Evolutionary conservation across 225 moss, liverwort and hornwort species (phyloP).

Genomic region (Neckera pumila): DNA sequence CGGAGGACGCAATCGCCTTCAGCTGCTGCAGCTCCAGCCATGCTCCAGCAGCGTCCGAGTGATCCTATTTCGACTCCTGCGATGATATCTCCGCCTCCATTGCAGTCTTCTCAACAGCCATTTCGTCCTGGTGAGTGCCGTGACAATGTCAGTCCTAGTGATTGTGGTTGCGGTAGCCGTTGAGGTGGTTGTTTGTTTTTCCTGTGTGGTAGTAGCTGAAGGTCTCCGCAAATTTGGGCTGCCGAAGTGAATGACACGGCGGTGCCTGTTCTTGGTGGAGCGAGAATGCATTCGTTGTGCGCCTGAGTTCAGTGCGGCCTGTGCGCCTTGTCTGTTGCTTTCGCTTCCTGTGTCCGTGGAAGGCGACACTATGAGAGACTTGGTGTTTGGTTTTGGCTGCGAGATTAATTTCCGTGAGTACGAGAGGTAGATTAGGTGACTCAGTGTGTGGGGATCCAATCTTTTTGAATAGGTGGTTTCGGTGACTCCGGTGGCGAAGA

Average conservation of each 20-base stretch:
- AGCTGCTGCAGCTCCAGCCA: conserved; percentile 29
- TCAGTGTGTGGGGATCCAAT: not conserved
- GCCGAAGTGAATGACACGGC: not conserved
- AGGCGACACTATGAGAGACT: too few species aligned
- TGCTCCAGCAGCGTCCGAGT: conserved; percentile 42
- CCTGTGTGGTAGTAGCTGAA: not conserved
- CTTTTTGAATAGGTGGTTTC: not conserved
- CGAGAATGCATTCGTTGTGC: not conserved
- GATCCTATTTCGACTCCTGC: conserved; percentile 40
- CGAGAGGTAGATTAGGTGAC: not conserved
- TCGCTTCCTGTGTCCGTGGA: not conserved
- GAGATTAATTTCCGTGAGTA: not conserved
- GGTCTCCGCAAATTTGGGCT: not conserved
- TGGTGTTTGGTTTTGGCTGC: not conserved
- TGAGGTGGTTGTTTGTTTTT: not conserved
- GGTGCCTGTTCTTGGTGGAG: not conserved
- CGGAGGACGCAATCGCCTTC: conserved; percentile 47
- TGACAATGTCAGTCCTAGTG: conserved; percentile 1
- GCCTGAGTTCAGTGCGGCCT: not conserved
- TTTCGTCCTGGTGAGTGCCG: conserved; percentile 43
- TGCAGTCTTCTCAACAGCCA: conserved; percentile 46
- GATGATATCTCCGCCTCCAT: conserved; percentile 56
- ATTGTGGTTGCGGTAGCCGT: not conserved
- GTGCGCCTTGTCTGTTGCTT: not conserved
- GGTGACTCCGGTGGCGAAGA: not conserved